Evolutionary conservation across 306 rosid species (phyloP).

Genomic region (Crotalaria pallida): DNA sequence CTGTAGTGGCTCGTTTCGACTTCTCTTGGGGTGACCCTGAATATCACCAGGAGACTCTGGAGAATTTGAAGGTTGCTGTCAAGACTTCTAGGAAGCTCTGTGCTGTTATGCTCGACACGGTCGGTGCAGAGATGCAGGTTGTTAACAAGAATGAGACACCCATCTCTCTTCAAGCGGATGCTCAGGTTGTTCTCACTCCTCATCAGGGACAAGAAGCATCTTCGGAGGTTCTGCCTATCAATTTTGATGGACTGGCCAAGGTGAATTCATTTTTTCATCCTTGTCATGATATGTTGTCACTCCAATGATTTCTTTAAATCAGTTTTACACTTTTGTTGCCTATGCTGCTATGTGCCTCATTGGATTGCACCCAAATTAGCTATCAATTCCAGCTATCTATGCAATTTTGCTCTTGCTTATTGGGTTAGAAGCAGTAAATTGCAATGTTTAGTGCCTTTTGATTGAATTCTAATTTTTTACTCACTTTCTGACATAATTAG

Average conservation of each 20-base stretch:
- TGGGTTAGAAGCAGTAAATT: not conserved
- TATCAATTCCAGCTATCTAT: not conserved
- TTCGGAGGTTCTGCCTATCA: conserved; percentile 76
- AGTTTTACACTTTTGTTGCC: not conserved
- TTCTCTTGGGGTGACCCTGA: conserved; percentile 84
- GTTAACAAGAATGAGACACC: conserved; percentile 58
- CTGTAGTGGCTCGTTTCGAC: conserved; percentile 90
- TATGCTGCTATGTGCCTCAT: not conserved
- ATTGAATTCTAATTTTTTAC: not conserved
- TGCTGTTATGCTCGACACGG: conserved; percentile 92
- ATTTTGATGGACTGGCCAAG: conserved; percentile 79
- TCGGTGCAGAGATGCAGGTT: conserved; percentile 86
- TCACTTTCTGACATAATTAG: not conserved
- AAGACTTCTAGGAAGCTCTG: conserved; percentile 84
- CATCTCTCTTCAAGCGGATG: conserved; percentile 59
- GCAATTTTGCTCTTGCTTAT: not conserved
- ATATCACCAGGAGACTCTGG: conserved; percentile 84
- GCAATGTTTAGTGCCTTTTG: not conserved
- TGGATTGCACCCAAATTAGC: not conserved
- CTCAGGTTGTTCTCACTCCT: conserved; percentile 65
- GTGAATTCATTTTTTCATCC: conserved; percentile 22
- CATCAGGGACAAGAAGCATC: conserved; percentile 71
- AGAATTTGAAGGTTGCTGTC: conserved; percentile 75
- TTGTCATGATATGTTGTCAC: not conserved
- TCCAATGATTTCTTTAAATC: not conserved